These are phyloP conservation scores for Adansonia rubrostipa DNA, from an alignment of 441 rosid species.

Conservation along the genomic window DNA sequence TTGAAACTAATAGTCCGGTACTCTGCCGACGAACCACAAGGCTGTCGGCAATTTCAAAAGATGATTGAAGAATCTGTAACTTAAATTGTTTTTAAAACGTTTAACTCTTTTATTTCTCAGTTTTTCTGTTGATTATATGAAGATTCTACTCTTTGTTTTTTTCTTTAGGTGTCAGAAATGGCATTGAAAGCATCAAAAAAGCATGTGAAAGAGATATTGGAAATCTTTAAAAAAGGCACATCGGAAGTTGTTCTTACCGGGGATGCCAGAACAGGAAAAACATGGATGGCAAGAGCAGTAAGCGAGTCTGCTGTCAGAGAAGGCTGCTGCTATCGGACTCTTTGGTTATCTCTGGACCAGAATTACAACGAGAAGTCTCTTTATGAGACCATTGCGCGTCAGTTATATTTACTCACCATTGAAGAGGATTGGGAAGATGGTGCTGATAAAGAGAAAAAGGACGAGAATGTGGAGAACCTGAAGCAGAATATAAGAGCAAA, in stretches of 20 bases:
- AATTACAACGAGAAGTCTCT: conserved; percentile 28
- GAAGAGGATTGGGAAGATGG: conserved; percentile 40
- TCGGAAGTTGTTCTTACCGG: background rate
- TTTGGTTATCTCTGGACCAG: conserved; percentile 44
- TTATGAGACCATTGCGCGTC: conserved; percentile 43
- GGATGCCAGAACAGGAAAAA: conserved; percentile 50
- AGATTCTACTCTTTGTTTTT: background rate
- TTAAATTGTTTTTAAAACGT: too few species aligned
- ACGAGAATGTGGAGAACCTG: conserved; percentile 40
- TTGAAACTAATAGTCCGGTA: too few species aligned
- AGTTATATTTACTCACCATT: conserved; percentile 39
- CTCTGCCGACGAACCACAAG: too few species aligned
- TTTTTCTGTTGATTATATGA: too few species aligned
- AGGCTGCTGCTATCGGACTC: conserved; percentile 17
- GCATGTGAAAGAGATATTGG: background rate
- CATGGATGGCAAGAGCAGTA: conserved; percentile 47
- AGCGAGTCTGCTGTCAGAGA: background rate
- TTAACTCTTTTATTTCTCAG: too few species aligned
- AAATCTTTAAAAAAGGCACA: background rate
- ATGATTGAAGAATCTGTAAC: too few species aligned
- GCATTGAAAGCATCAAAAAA: background rate
- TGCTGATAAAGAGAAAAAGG: background rate
- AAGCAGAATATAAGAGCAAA: background rate
- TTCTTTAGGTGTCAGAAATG: background rate
- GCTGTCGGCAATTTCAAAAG: too few species aligned